Evolutionary conservation across 352 stramenopile species (phyloP).

Genomic region (Phytophthora brassicae): DNA sequence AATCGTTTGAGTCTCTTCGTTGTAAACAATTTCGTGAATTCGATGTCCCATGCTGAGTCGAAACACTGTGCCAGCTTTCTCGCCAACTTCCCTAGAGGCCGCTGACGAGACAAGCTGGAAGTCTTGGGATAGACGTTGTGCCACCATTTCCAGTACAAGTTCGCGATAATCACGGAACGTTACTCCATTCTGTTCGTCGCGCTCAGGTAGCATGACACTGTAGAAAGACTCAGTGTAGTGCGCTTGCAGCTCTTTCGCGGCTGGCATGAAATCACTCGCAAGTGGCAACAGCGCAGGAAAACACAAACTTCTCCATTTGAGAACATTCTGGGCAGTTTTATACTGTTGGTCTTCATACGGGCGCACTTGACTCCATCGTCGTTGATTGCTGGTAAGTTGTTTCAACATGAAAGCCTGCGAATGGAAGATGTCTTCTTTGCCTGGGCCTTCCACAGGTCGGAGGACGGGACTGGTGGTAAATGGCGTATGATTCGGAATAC

Average conservation of each 20-base stretch:
- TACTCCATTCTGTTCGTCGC: conserved; percentile 63
- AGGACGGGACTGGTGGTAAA: conserved; percentile 66
- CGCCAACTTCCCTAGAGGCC: conserved; percentile 33
- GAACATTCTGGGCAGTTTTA: conserved; percentile 81
- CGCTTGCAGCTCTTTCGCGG: conserved; percentile 70
- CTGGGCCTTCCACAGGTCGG: conserved; percentile 39
- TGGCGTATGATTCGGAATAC: conserved; percentile 38
- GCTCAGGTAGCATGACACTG: conserved; percentile 74
- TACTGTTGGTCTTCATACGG: conserved; percentile 56
- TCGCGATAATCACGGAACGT: conserved; percentile 77
- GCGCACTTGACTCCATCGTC: conserved; percentile 96
- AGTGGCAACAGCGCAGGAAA: conserved; percentile 95
- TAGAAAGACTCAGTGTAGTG: conserved; percentile 89
- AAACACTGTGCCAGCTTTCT: conserved; percentile 48
- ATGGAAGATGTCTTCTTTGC: conserved; percentile 75
- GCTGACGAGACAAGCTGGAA: conserved; percentile 85
- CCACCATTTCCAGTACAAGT: conserved; percentile 85
- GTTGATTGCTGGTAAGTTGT: conserved; percentile 91
- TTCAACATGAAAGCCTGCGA: conserved; percentile 76
- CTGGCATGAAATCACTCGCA: conserved; percentile 90
- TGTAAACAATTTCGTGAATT: conserved; percentile 88
- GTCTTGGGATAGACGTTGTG: conserved; percentile 80
- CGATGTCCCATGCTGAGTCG: conserved; percentile 86
- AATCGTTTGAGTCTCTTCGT: conserved; percentile 83
- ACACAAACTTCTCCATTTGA: conserved; percentile 97